phyloP scores from a whole-genome alignment of 208 protist species.

The Leishmania gerbilli region DNA sequence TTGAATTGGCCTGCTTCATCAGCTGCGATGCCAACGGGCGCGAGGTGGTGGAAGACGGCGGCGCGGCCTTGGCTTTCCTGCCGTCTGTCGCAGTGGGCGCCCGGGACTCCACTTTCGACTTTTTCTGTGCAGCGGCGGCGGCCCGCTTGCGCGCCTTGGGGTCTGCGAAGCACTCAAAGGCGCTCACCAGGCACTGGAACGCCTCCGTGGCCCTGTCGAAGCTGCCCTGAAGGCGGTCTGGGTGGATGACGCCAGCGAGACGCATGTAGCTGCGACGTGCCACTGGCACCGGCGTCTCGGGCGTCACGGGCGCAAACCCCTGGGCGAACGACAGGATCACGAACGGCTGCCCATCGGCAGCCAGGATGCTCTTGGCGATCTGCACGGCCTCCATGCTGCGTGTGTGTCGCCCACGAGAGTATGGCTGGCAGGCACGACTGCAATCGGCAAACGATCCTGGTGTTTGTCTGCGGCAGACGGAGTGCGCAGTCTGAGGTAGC shows the following conservation, averaged over 20 bases:
- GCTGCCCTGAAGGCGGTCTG: conserved; percentile 69
- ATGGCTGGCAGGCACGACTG: not conserved
- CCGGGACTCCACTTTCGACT: not conserved
- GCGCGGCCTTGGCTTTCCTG: not conserved
- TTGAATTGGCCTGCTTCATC: not conserved
- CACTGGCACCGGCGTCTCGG: conserved; percentile 57
- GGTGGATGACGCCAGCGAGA: conserved; percentile 74
- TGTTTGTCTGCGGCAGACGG: not conserved
- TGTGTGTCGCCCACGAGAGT: not conserved
- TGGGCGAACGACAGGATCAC: conserved; percentile 67
- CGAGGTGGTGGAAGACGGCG: not conserved
- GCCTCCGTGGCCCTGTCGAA: conserved; percentile 78
- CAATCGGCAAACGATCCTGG: not conserved
- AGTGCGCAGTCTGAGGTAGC: not conserved
- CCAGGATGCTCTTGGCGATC: conserved; percentile 55
- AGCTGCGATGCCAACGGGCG: conserved; percentile 5
- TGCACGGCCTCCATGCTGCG: conserved; percentile 35
- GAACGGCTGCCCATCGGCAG: conserved; percentile 51
- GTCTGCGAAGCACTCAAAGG: conserved; percentile 80
- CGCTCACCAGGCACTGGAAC: conserved; percentile 82
- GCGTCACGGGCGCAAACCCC: conserved; percentile 56
- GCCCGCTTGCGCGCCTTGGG: conserved; percentile 57
- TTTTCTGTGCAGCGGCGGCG: conserved; percentile 5
- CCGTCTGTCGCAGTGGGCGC: not conserved
- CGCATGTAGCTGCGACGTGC: conserved; percentile 85